These are phyloP conservation scores for Cryphonectria carpinicola DNA, from an alignment of 2,329 filamentous ascomycete genomes.

Conservation along the genomic window DNA sequence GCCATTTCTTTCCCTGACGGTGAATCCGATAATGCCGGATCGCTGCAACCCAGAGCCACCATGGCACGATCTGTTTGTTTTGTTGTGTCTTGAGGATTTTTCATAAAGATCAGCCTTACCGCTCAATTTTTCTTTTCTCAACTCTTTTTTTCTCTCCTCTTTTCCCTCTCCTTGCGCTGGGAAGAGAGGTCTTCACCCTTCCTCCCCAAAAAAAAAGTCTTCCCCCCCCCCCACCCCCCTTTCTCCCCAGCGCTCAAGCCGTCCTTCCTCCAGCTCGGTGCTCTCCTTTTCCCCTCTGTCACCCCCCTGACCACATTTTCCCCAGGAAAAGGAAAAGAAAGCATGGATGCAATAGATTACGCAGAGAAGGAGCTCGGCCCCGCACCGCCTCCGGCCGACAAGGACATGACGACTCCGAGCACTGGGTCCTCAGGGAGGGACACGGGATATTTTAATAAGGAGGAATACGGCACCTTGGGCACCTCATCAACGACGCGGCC, in stretches of 20 bases:
- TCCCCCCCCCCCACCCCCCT: neutral
- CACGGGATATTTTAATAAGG: neutral
- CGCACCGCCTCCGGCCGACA: neutral
- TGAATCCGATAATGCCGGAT: neutral
- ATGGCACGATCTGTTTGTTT: neutral
- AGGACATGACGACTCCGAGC: conserved; percentile 1
- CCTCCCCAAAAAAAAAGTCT: neutral
- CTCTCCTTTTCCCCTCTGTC: neutral
- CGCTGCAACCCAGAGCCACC: neutral
- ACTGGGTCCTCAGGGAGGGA: neutral
- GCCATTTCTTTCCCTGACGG: conserved; percentile 1
- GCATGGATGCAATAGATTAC: conserved; percentile 7
- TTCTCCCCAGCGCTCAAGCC: neutral
- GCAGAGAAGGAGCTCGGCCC: conserved; percentile 7
- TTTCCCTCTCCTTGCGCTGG: neutral
- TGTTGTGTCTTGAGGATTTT: neutral
- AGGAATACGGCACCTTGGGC: conserved; percentile 5
- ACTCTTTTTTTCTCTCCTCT: neutral
- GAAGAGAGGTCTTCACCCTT: neutral
- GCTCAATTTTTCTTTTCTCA: neutral
- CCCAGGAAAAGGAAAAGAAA: neutral
- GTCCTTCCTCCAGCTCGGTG: neutral
- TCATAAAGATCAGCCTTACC: neutral
- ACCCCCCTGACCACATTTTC: no score
- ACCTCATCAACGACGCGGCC: neutral